Base-by-base conservation (phyloP, 345 rosid species). In the Sonneratia alba region DNA sequence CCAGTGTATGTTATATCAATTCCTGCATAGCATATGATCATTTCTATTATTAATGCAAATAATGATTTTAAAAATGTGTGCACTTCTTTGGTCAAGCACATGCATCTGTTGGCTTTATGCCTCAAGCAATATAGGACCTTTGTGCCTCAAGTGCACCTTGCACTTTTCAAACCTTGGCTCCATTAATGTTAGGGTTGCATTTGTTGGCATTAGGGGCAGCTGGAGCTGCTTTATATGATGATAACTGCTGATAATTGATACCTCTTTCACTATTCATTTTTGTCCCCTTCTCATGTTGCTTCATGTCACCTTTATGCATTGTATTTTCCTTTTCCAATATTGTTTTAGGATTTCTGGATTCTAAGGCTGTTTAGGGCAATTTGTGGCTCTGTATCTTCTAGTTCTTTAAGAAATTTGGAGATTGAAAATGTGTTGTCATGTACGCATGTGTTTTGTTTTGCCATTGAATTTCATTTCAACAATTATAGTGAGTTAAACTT, bases 401-500 rank as follows among this genome's bases (percentile, higher is more conserved):
- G 6, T 55, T 19, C 22, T 2, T 55, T 55, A 18, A 7, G 19
- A 21, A 55, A 42, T 9, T 55, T 55, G 22, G 59, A 7, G 3
- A 4, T 55, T 4, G 24, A 5, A 19, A 53, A 55, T 55, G 36
- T 9, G 10, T 59, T 24, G 14, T 61, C 36, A 27, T 27, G 11
- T 67, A 40, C 19, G 11, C 7, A 3, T 36, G 63, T 53, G 43
- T 3, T 9, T 24, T 1, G 3, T 12, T 47, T 61, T 45, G 13
- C 0, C 9, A 67, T 36, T 27, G 21, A 57, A 66, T 36, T 64
- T 51, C 22, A 22, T 66, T 66, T 32, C 24, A 19, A 22, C 51
- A 57, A 36, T 53, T 45, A 16, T 56, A 37, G 38, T 55, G 19
- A 68, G 67, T 42, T 75, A 45, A 38, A 19, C 49, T 72, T 73